These are phyloP conservation scores for Vigna hirtella DNA, from an alignment of 306 rosid genomes.

Conservation along the genomic window DNA sequence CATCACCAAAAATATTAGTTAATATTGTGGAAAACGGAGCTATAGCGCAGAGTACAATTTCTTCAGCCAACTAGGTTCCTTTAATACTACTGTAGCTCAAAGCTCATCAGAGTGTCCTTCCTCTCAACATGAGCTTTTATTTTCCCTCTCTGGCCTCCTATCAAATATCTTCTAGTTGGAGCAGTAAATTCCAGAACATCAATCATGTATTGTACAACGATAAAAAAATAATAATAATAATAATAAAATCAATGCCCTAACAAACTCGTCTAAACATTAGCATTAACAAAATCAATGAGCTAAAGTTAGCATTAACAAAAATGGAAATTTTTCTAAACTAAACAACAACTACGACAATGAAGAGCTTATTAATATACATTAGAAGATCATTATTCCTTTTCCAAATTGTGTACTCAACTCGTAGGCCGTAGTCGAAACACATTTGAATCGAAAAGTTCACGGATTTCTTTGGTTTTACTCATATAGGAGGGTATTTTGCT, in stretches of 20 bases:
- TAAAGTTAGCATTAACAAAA: neutral
- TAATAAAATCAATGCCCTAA: no score
- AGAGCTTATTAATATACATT: neutral
- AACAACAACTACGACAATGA: neutral
- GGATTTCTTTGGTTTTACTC: constrained; percentile 52
- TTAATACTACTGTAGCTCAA: neutral
- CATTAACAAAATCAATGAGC: no score
- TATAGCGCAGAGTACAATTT: neutral
- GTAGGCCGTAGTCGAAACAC: neutral
- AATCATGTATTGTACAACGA: no score
- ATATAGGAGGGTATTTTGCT: constrained; percentile 69
- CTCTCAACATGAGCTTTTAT: neutral
- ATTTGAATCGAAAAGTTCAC: constrained; percentile 59
- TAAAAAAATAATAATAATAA: no score
- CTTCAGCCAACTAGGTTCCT: neutral
- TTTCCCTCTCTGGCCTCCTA: neutral
- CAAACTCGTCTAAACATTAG: no score
- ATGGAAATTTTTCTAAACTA: neutral
- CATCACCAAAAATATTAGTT: no score
- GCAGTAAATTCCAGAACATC: neutral
- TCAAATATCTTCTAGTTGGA: neutral
- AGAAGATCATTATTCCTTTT: neutral
- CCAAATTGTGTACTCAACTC: neutral
- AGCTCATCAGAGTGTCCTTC: neutral
- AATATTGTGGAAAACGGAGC: no score